A percentile compares a stretch with the other conserved stretches of the same genome.
Evolutionary conservation across 345 rosid species (phyloP).

Genomic region (Camelina hispida): DNA sequence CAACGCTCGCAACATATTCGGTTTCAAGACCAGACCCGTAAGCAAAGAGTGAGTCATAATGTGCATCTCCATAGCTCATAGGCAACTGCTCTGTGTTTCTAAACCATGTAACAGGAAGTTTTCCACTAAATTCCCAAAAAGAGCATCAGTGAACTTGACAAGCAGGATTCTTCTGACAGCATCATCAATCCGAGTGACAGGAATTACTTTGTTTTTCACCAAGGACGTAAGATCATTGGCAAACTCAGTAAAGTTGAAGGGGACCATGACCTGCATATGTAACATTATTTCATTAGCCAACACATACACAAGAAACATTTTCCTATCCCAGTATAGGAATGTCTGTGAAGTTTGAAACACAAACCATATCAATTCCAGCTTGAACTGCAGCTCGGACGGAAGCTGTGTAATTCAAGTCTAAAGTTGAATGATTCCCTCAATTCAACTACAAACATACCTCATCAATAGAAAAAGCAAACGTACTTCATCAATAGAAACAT

Average conservation of each 20-base stretch:
- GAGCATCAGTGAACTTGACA: conserved; percentile 87
- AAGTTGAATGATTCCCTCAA: too few species aligned
- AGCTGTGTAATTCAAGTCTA: too few species aligned
- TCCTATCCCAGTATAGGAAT: conserved; percentile 3
- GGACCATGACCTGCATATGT: conserved; percentile 81
- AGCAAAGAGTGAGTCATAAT: conserved; percentile 85
- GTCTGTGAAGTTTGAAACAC: conserved; percentile 35
- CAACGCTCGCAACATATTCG: conserved; percentile 58
- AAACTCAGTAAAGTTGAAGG: conserved; percentile 72
- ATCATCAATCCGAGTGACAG: conserved; percentile 86
- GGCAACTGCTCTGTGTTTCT: conserved; percentile 86
- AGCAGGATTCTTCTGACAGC: conserved; percentile 81
- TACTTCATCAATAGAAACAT: too few species aligned
- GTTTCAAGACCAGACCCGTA: conserved; percentile 82
- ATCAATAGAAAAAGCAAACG: too few species aligned
- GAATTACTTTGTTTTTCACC: conserved; percentile 62
- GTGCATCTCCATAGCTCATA: conserved; percentile 76
- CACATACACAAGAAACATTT: neutral
- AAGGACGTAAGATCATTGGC: conserved; percentile 66
- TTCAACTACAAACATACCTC: too few species aligned
- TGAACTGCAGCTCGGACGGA: conserved; percentile 73
- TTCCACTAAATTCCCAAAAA: conserved; percentile 91
- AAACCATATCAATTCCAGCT: conserved; percentile 96
- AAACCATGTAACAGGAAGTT: conserved; percentile 90
- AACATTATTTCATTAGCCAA: neutral